These are phyloP conservation scores for Abortiporus biennis DNA, from an alignment of 1,284 basidiomycete species.

Conservation along the genomic window DNA sequence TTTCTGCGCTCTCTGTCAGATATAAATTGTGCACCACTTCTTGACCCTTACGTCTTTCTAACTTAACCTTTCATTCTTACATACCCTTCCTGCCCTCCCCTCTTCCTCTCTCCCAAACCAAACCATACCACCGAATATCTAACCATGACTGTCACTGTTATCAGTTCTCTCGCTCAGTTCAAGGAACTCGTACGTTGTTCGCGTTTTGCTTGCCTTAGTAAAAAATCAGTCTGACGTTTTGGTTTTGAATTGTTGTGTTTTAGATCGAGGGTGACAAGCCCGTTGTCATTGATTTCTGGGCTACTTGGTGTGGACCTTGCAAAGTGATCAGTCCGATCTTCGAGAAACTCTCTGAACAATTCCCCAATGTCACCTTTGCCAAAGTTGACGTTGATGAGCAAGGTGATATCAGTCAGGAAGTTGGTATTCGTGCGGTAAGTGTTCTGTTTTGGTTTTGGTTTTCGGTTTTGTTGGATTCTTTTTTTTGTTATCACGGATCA, in stretches of 20 bases:
- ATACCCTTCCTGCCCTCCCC: slow-evolving; percentile 3
- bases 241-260: neutral
- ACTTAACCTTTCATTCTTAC: neutral
- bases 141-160: slow-evolving; percentile 33
- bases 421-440: slow-evolving; percentile 67
- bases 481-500: too few species aligned
- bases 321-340: slow-evolving; percentile 76
- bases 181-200: slow-evolving; percentile 36
- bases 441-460: too few species aligned
- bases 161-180: slow-evolving; percentile 52
- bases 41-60: too few species aligned
- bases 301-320: slow-evolving; percentile 72
- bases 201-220: neutral
- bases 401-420: slow-evolving; percentile 49
- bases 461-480: too few species aligned
- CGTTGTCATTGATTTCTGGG: slow-evolving; percentile 78
- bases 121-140: neutral
- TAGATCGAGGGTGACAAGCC: slow-evolving; percentile 57
- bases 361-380: slow-evolving; percentile 59
- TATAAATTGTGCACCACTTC: too few species aligned
- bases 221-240: neutral
- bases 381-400: slow-evolving; percentile 79
- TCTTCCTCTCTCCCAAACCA: neutral
- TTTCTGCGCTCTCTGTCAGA: too few species aligned
- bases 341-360: slow-evolving; percentile 54